Percentiles rank a stretch among this genome's conserved stretches.
Conservation (phyloP, 163 green algal species). For the Chlamydomonas reinhardtii region DNA sequence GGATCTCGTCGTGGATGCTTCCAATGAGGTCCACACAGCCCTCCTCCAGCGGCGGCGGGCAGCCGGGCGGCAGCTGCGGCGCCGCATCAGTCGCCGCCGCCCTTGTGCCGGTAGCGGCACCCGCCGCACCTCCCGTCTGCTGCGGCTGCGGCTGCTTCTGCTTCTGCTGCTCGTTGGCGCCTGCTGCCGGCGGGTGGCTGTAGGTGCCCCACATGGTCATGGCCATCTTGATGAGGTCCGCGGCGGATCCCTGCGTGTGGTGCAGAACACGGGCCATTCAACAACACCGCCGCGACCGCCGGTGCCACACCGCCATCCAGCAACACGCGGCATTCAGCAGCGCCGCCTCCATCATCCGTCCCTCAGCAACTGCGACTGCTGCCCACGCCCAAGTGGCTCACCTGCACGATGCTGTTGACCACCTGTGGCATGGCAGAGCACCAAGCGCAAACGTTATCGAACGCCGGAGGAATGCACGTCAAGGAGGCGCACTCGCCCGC, state of each 20-base stretch:
- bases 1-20: slow-evolving; percentile 85
- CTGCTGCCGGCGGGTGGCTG: slow-evolving; percentile 21
- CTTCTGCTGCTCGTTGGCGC: background rate
- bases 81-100: background rate
- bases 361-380: too few relatives aligned
- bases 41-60: background rate
- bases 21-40: slow-evolving; percentile 59
- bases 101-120: background rate
- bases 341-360: too few relatives aligned
- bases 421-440: slow-evolving; percentile 26
- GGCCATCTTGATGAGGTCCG: slow-evolving; percentile 80
- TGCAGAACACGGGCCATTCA: background rate
- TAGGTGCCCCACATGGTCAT: slow-evolving; percentile 66
- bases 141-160: background rate
- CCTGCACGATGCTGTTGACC: slow-evolving; percentile 75
- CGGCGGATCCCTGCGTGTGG: slow-evolving; percentile 71
- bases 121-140: background rate
- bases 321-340: too few relatives aligned
- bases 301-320: too few relatives aligned
- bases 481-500: background rate
- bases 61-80: background rate
- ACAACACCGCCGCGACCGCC: background rate
- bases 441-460: background rate
- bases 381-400: background rate
- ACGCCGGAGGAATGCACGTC: too few relatives aligned